These are phyloP conservation scores for Noccaea caerulescens DNA, from an alignment of 345 rosid genomes.

Conservation along the genomic window DNA sequence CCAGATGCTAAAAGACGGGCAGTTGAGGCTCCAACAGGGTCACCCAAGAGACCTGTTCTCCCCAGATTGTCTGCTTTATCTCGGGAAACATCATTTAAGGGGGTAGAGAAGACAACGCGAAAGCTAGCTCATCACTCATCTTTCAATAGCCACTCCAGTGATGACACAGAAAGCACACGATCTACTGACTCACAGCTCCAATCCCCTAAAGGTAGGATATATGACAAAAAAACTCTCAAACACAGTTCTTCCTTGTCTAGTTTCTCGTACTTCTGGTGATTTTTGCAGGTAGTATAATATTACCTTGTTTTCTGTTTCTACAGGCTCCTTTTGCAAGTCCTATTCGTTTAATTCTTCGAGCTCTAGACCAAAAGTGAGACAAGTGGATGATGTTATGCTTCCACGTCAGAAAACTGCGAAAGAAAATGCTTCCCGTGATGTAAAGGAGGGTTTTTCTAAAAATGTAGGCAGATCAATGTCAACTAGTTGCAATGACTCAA, in stretches of 20 bases:
- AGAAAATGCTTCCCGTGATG: conserved; percentile 51
- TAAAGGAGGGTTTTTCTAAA: conserved; percentile 61
- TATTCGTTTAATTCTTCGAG: conserved; percentile 62
- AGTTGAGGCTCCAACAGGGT: conserved; percentile 58
- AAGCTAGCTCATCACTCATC: conserved; percentile 57
- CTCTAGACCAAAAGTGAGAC: conserved; percentile 72
- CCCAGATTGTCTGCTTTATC: conserved; percentile 55
- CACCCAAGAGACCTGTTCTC: conserved; percentile 65
- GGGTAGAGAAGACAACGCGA: conserved; percentile 62
- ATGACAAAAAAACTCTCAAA: conserved; percentile 19
- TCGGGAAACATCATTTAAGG: conserved; percentile 59
- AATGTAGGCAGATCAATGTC: conserved; percentile 68
- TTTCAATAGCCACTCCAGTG: conserved; percentile 44
- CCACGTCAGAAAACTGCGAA: conserved; percentile 56
- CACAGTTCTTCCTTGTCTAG: conserved; percentile 24
- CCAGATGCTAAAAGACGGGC: conserved; percentile 61
- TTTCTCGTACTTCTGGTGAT: conserved; percentile 15
- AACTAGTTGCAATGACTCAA: conserved; percentile 60
- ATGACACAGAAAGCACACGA: conserved; percentile 54
- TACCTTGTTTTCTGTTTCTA: conserved; percentile 37
- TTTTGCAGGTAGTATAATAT: conserved; percentile 20
- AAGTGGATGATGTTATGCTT: conserved; percentile 64
- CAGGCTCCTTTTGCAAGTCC: conserved; percentile 78
- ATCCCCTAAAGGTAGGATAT: conserved; percentile 58
- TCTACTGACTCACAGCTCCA: conserved; percentile 57